Evolutionary conservation across 805 yeast species (phyloP).

Genomic region (Cyberlindnera nakhonratchasimensis): DNA sequence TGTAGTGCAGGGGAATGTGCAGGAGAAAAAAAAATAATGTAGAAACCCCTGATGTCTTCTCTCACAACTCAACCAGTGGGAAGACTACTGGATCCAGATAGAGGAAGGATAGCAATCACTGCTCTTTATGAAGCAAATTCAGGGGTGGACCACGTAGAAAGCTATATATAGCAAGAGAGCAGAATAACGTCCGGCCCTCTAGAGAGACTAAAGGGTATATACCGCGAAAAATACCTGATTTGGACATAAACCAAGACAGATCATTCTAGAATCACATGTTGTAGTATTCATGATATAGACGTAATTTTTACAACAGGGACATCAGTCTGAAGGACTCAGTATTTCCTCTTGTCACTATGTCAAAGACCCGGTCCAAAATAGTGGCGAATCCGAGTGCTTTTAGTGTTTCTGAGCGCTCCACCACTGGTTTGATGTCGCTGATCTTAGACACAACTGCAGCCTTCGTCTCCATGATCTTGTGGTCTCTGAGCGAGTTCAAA

Average conservation of each 20-base stretch:
- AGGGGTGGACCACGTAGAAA: no score
- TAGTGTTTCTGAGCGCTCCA: slow-evolving; percentile 8
- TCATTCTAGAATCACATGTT: background rate
- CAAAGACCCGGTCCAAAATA: slow-evolving; percentile 15
- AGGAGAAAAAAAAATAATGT: no score
- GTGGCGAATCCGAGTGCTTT: slow-evolving; percentile 12
- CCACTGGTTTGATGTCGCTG: background rate
- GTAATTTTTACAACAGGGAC: slow-evolving; percentile 14
- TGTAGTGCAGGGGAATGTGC: no score
- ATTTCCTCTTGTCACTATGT: slow-evolving; percentile 18
- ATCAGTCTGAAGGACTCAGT: slow-evolving; percentile 24
- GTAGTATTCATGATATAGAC: background rate
- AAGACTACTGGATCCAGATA: no score
- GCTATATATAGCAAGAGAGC: no score
- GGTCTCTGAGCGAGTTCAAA: slow-evolving; percentile 20
- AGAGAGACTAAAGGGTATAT: no score
- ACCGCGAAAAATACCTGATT: background rate
- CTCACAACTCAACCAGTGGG: no score
- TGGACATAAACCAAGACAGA: background rate
- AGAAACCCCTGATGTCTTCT: no score
- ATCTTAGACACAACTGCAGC: background rate
- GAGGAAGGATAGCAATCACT: no score
- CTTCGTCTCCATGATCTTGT: slow-evolving; percentile 13
- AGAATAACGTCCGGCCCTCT: no score
- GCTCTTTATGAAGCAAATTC: no score